Conservation (phyloP, 805 yeast genomes). For the Spathaspora gorwiae region DNA sequence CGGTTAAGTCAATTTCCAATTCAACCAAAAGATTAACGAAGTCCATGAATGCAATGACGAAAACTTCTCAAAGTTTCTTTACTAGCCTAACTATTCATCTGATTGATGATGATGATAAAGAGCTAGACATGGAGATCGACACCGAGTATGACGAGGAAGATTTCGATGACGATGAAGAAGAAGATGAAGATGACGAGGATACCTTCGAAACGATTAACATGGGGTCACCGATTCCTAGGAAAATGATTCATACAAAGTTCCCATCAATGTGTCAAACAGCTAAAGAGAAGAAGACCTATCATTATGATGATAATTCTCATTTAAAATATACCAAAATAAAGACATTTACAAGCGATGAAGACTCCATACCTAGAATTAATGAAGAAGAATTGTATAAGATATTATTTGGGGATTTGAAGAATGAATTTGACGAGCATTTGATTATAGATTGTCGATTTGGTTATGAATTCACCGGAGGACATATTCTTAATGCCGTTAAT, state of each 20-base stretch:
- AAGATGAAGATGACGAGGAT: slow-evolving; percentile 10
- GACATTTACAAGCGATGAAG: slow-evolving; percentile 37
- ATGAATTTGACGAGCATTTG: slow-evolving; percentile 50
- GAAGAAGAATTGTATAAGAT: slow-evolving; percentile 55
- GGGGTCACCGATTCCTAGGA: slow-evolving; percentile 4
- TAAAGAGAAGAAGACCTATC: slow-evolving; percentile 20
- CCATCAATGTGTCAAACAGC: slow-evolving; percentile 65
- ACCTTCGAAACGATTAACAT: slow-evolving; percentile 13
- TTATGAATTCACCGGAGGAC: slow-evolving; percentile 92
- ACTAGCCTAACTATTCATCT: slow-evolving; percentile 1
- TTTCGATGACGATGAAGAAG: background rate
- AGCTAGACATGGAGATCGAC: background rate
- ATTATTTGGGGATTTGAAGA: slow-evolving; percentile 47
- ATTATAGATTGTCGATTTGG: slow-evolving; percentile 88
- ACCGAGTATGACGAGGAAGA: slow-evolving; percentile 1
- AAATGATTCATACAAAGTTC: slow-evolving; percentile 33
- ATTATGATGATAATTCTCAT: slow-evolving; percentile 28
- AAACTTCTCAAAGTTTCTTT: slow-evolving; percentile 13
- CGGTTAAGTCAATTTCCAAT: slow-evolving; percentile 15
- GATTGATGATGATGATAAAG: background rate
- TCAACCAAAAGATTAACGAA: slow-evolving; percentile 16
- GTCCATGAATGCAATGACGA: slow-evolving; percentile 17
- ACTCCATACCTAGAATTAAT: slow-evolving; percentile 66
- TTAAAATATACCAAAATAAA: slow-evolving; percentile 23
- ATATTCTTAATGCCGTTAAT: slow-evolving; percentile 78